Base-by-base conservation (phyloP, 2,329 filamentous ascomycete species). In the Fusarium subglutinans region DNA sequence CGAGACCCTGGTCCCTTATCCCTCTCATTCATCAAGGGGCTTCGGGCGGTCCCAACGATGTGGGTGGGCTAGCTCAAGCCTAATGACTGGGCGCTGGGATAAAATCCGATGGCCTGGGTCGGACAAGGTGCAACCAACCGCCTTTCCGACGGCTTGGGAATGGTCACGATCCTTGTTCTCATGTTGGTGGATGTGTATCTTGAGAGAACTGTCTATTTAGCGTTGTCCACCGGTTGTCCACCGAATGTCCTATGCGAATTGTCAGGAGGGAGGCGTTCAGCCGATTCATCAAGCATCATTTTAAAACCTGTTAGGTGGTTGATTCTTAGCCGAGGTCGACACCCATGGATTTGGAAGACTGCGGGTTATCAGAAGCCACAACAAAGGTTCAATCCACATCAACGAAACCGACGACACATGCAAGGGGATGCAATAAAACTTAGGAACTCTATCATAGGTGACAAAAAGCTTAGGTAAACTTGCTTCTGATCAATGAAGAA, bases 31-130 rank as follows among this genome's bases (percentile, higher is more conserved):
- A 51, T 43, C 43, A 28, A 44, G 26, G 47, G 48, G 44, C 51
- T 56, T 50, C 43, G 30, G 43, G 59, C 47, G 66, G 75, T 74
- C 73, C 76, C 76, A 74, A 54, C 59, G 63, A 63, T 60, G 60
- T 74, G 76, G 73, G 66, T 78, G 66, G 63, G 66, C 71, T 76
- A 78, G 66, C 69, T 72, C 37, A 57, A 70, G 50, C 55, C 61
- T 47, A 47, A 61, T 44, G 61, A 62, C 71, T 71, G 66, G 76
- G 71, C 66, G 61, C 71, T 76, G 71, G 76, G 73, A 71, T 72
- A 62, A 68, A 75, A 75, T 75, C 76, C 76, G 75, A 60, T 66
- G 68, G 75, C 72, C 65, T 78, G 76, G 76, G 70, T 76, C 70
- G 62, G 71, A 75, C 62, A 73, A 66, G 66, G 62, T 66, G 59